A percentile compares a stretch with the other conserved stretches of the same genome.
Evolutionary conservation across 1,284 basidiomycete species (phyloP).

Genomic region (Trichosporon faecale): DNA sequence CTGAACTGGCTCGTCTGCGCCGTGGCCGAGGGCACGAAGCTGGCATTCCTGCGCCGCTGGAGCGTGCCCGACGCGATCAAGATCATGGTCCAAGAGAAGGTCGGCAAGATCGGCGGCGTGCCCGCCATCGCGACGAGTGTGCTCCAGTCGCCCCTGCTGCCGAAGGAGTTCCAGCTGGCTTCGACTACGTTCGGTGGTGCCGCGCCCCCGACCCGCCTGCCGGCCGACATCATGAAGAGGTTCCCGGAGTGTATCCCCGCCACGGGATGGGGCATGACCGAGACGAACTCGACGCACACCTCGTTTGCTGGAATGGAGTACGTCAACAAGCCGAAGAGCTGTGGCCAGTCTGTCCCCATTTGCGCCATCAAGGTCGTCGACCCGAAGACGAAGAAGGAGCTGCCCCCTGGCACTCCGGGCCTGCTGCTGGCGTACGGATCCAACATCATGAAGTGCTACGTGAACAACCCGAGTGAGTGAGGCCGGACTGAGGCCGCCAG

Average conservation of each 20-base stretch:
- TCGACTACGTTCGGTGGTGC: slow-evolving; percentile 46
- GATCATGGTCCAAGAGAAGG: slow-evolving; percentile 36
- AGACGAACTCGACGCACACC: slow-evolving; percentile 44
- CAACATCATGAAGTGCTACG: slow-evolving; percentile 48
- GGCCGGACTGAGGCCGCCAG: not conserved
- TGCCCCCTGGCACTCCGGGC: slow-evolving; percentile 31
- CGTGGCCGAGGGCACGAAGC: slow-evolving; percentile 40
- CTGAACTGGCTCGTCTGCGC: slow-evolving; percentile 45
- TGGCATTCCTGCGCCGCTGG: slow-evolving; percentile 42
- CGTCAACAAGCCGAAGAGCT: slow-evolving; percentile 23
- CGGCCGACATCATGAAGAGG: slow-evolving; percentile 36
- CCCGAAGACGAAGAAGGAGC: slow-evolving; percentile 27
- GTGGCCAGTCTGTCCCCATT: slow-evolving; percentile 38
- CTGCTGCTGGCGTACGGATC: slow-evolving; percentile 40
- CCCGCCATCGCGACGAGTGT: slow-evolving; percentile 43
- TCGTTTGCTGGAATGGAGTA: slow-evolving; percentile 42
- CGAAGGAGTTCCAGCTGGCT: slow-evolving; percentile 30
- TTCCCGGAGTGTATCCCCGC: slow-evolving; percentile 16
- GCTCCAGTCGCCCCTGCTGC: slow-evolving; percentile 36
- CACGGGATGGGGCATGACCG: slow-evolving; percentile 46
- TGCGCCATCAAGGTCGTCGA: slow-evolving; percentile 40
- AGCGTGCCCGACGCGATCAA: slow-evolving; percentile 33
- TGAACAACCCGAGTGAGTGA: slow-evolving; percentile 38
- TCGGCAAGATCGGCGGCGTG: slow-evolving; percentile 45
- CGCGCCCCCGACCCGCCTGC: slow-evolving; percentile 37